phyloP scores from a whole-genome alignment of 1,284 basidiomycete genomes.

The Sanghuangporus baumii region DNA sequence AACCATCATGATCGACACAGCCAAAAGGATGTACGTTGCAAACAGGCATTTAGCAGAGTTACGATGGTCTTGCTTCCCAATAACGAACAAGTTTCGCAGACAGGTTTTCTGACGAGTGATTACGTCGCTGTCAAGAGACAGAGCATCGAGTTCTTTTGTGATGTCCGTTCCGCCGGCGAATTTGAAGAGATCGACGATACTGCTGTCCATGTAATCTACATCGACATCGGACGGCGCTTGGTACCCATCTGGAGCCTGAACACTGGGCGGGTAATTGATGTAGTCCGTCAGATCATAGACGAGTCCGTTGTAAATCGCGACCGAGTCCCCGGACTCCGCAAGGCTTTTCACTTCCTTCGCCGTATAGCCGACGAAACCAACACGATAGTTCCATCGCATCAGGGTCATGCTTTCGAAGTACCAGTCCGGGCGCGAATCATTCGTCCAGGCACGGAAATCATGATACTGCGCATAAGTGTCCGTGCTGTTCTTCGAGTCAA shows the following conservation, averaged over 20 bases:
- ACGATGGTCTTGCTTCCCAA: slow-evolving; percentile 90
- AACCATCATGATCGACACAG: slow-evolving; percentile 90
- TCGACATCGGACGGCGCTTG: slow-evolving; percentile 52
- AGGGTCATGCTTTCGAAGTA: slow-evolving; percentile 90
- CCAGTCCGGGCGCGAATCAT: slow-evolving; percentile 95
- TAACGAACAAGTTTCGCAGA: slow-evolving; percentile 87
- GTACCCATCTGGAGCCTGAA: slow-evolving; percentile 56
- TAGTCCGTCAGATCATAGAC: slow-evolving; percentile 91
- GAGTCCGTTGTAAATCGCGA: slow-evolving; percentile 79
- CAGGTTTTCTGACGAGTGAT: slow-evolving; percentile 80
- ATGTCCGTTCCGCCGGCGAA: slow-evolving; percentile 81
- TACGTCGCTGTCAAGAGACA: slow-evolving; percentile 63
- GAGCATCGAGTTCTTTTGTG: slow-evolving; percentile 68
- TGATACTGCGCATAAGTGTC: slow-evolving; percentile 86
- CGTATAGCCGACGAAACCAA: slow-evolving; percentile 88
- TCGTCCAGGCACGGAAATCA: slow-evolving; percentile 86
- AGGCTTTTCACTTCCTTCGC: slow-evolving; percentile 71
- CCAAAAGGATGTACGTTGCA: slow-evolving; percentile 88
- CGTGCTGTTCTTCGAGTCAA: slow-evolving; percentile 78
- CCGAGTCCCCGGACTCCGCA: slow-evolving; percentile 58
- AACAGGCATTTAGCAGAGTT: slow-evolving; percentile 90
- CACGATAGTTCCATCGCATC: slow-evolving; percentile 84
- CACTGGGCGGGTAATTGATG: slow-evolving; percentile 52
- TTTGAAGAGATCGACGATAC: slow-evolving; percentile 79
- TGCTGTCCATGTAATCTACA: slow-evolving; percentile 74